These are phyloP conservation scores for Teratosphaeria epicoccoides DNA, from an alignment of 2,329 filamentous ascomycete genomes.

Conservation along the genomic window DNA sequence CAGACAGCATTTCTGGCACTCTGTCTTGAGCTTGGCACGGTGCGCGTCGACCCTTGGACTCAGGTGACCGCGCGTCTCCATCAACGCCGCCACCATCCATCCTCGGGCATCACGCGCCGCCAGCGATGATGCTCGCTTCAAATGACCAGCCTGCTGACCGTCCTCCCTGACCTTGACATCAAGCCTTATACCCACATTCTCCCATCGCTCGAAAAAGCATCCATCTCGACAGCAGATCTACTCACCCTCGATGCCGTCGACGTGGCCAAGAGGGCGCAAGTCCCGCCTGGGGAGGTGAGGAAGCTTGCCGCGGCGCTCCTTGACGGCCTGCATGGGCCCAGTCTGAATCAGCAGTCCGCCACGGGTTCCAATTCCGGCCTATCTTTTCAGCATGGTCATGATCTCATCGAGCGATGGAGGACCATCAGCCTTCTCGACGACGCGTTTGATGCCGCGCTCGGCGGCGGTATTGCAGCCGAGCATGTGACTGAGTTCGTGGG, in stretches of 20 bases:
- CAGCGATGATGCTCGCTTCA: constrained; percentile 22
- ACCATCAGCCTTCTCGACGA: constrained; percentile 73
- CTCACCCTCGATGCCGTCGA: constrained; percentile 73
- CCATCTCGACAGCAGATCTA: constrained; percentile 71
- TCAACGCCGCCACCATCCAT: background rate
- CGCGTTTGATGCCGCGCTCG: constrained; percentile 57
- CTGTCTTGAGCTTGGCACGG: too few species aligned
- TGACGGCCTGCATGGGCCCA: constrained; percentile 48
- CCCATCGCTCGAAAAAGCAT: constrained; percentile 66
- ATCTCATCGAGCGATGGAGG: constrained; percentile 37
- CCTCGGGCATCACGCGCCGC: constrained; percentile 7
- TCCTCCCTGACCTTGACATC: constrained; percentile 70
- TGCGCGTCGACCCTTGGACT: too few species aligned
- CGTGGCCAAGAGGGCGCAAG: constrained; percentile 72
- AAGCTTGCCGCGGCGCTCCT: constrained; percentile 58
- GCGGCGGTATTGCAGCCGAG: constrained; percentile 70
- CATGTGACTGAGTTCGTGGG: constrained; percentile 83
- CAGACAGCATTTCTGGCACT: background rate
- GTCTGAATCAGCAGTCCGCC: background rate
- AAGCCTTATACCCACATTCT: constrained; percentile 63
- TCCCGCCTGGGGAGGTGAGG: constrained; percentile 71
- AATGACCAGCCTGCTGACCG: constrained; percentile 78
- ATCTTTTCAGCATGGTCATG: constrained; percentile 23
- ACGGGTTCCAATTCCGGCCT: background rate
- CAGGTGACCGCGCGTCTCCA: too few species aligned